Evolutionary conservation across 2,329 filamentous ascomycete species (phyloP), one percentile per base, ranked within the genome.

Genomic region (Ophiognomonia clavigignenti-juglandacearum): DNA sequence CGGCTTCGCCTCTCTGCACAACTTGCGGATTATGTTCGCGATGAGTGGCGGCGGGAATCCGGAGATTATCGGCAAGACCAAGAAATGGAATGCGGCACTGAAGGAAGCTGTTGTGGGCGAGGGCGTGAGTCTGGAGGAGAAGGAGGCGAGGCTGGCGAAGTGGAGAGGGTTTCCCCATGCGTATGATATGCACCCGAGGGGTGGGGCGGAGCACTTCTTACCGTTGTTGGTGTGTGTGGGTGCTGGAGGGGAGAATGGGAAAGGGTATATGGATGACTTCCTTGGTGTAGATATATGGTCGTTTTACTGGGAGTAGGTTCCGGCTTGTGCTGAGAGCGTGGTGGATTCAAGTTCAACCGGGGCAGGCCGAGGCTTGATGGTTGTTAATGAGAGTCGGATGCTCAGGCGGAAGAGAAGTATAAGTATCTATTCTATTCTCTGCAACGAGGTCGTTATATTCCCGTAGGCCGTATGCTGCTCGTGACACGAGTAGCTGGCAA

Each of bases 1-100:
- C 0, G 78, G 78, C 20, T 81, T 81, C 54, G 76, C 78, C 1
- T 75, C 73, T 3, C 67, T 81, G 47, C 78, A 82, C 59, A 80
- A 81, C 57, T 56, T 80, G 8, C 61, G 65, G 20, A 55, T 67
- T 24, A 73, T 80, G 70, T 67, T 71, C 23, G 46, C 54, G 36
- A 54, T 72, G 22, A 48, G 43, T 13, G 13, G n/a, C 13, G 31
- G 31, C 6, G 31, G 18, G 14, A 6, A n/a, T 39, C 54, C 56
- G 14, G 48, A 54, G 23, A 58, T 70, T 44, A 56, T 50, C 34
- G 45, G 40, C 5, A 47, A 57, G 14, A 62, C 65, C 3, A 54
- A 56, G 11, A 57, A 56, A 40, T 82, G 76, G 75, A 80, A 73
- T 57, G 53, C 43, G 0, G 67, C 67, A 1, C 60, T 81, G 19